These are phyloP conservation scores for Rhynchosporium graminicola DNA, from an alignment of 2,329 filamentous ascomycete genomes.

Conservation along the genomic window DNA sequence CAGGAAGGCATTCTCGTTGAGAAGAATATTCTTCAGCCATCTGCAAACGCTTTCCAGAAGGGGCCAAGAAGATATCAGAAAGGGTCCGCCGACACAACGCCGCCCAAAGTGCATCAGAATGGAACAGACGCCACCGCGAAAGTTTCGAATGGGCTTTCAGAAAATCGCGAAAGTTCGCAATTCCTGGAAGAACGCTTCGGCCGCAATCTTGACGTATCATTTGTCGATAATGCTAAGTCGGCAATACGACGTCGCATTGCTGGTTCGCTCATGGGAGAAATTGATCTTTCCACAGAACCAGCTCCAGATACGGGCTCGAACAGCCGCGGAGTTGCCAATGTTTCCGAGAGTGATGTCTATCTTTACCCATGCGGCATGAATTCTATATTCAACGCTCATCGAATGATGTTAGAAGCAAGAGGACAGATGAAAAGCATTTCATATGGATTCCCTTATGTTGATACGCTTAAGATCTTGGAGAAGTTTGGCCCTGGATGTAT, in stretches of 20 bases:
- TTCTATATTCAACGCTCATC: slow-evolving; percentile 87
- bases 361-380: slow-evolving; percentile 92
- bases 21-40: slow-evolving; percentile 37
- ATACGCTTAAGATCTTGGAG: slow-evolving; percentile 90
- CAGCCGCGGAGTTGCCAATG: slow-evolving; percentile 58
- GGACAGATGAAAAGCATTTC: slow-evolving; percentile 75
- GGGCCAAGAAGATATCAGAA: slow-evolving; percentile 82
- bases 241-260: slow-evolving; percentile 87
- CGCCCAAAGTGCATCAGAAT: slow-evolving; percentile 28
- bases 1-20: slow-evolving; percentile 66
- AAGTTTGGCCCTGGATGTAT: slow-evolving; percentile 89
- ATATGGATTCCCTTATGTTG: slow-evolving; percentile 97
- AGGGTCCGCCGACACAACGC: slow-evolving; percentile 49
- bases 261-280: slow-evolving; percentile 74
- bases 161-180: slow-evolving; percentile 64
- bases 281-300: slow-evolving; percentile 63
- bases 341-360: slow-evolving; percentile 85
- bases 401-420: slow-evolving; percentile 65
- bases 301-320: slow-evolving; percentile 51
- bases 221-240: slow-evolving; percentile 79
- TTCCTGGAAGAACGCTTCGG: slow-evolving; percentile 96
- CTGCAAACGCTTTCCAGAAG: slow-evolving; percentile 33
- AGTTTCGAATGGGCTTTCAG: slow-evolving; percentile 29
- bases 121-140: not conserved
- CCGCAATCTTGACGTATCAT: slow-evolving; percentile 78